Conservation (phyloP, 192 early-diverging fungal genomes). For the Spizellomyces punctatus region DNA sequence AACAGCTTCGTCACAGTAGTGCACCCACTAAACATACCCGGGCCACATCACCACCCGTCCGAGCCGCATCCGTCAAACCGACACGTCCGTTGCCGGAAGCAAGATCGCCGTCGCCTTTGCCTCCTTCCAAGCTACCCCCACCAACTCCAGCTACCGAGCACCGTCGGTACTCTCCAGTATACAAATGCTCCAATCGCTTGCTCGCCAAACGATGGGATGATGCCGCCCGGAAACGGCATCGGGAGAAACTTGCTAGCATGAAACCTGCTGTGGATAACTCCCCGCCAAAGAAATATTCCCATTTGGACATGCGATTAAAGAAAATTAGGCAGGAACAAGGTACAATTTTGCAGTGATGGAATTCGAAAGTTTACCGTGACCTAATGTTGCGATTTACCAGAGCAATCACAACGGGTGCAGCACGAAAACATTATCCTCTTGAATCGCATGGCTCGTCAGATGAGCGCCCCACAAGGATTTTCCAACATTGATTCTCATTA, state of each 20-base stretch:
- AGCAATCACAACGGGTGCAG: slow-evolving; percentile 43
- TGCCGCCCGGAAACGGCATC: slow-evolving; percentile 39
- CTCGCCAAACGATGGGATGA: slow-evolving; percentile 58
- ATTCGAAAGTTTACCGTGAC: not conserved
- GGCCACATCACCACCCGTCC: no score
- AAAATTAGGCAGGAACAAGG: slow-evolving; percentile 38
- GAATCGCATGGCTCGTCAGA: slow-evolving; percentile 49
- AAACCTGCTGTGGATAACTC: slow-evolving; percentile 46
- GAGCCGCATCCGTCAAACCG: no score
- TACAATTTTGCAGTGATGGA: slow-evolving; percentile 14
- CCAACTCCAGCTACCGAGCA: slow-evolving; percentile 44
- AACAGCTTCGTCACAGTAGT: no score
- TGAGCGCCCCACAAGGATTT: slow-evolving; percentile 35
- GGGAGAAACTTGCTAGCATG: slow-evolving; percentile 52
- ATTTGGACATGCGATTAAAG: slow-evolving; percentile 40
- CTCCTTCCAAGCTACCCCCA: slow-evolving; percentile 28
- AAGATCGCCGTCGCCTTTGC: no score
- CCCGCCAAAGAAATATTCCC: slow-evolving; percentile 38
- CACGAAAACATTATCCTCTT: slow-evolving; percentile 49
- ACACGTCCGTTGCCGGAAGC: no score
- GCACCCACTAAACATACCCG: no score
- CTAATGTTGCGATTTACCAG: not conserved
- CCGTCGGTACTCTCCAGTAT: slow-evolving; percentile 41
- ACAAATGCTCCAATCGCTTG: slow-evolving; percentile 45
- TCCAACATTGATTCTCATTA: slow-evolving; percentile 35